Evolutionary conservation across 1,284 basidiomycete species (phyloP).

Genomic region (Trametes versicolor): DNA sequence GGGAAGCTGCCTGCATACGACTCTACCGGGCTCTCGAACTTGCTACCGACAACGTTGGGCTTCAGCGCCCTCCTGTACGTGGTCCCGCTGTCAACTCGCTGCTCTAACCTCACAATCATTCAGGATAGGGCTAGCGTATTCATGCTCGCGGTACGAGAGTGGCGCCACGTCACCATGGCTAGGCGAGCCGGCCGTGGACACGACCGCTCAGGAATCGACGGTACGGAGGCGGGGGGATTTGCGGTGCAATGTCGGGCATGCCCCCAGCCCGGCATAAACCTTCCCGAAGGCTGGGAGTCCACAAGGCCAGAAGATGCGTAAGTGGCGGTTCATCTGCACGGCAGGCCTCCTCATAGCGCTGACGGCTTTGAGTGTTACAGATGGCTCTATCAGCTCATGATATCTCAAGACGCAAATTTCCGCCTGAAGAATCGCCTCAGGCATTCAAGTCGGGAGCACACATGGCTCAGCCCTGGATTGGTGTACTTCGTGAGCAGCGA

Average conservation of each 20-base stretch:
- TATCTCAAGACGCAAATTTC: slow-evolving; percentile 16
- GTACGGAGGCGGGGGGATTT: background rate
- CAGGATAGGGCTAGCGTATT: background rate
- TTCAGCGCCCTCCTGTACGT: background rate
- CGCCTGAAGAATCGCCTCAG: slow-evolving; percentile 9
- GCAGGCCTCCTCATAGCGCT: background rate
- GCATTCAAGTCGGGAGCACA: background rate
- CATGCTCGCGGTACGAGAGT: background rate
- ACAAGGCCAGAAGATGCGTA: background rate
- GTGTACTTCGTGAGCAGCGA: background rate
- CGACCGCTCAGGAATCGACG: background rate
- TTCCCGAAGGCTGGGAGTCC: background rate
- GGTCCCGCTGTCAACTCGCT: background rate
- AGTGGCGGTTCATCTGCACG: background rate
- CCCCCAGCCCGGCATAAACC: background rate
- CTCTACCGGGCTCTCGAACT: slow-evolving; percentile 24
- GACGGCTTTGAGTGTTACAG: slow-evolving; percentile 1
- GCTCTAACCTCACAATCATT: background rate
- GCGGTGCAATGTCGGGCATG: background rate
- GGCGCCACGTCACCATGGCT: background rate
- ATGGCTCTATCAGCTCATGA: slow-evolving; percentile 36
- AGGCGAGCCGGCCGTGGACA: background rate
- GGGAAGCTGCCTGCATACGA: slow-evolving; percentile 24
- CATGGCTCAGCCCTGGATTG: slow-evolving; percentile 10
- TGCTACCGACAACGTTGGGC: slow-evolving; percentile 25